Evolutionary conservation across 345 rosid species (phyloP).

Genomic region (Acer negundo): DNA sequence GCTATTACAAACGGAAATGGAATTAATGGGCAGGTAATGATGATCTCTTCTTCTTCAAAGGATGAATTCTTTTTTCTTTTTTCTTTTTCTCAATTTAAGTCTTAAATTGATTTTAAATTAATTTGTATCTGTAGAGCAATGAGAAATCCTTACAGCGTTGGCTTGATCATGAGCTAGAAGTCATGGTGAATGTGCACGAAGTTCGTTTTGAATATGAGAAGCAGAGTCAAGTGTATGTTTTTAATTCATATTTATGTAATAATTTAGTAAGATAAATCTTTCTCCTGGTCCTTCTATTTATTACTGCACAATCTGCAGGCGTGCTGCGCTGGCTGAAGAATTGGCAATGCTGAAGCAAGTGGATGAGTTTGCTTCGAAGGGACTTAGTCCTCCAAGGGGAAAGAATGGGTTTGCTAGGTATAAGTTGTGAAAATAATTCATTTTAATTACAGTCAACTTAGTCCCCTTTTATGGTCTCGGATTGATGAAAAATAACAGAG

Average conservation of each 20-base stretch:
- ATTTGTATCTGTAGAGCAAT: constrained; percentile 53
- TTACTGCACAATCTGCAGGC: constrained; percentile 43
- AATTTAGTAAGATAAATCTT: constrained; percentile 1
- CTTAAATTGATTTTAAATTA: constrained; percentile 17
- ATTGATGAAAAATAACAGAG: constrained; percentile 9
- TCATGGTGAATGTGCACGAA: constrained; percentile 99
- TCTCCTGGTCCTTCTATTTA: constrained; percentile 11
- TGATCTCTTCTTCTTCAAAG: constrained; percentile 13
- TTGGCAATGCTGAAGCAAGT: constrained; percentile 85
- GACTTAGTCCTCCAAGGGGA: constrained; percentile 89
- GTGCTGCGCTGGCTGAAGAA: constrained; percentile 96
- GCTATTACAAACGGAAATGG: constrained; percentile 73
- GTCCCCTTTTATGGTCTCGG: background rate
- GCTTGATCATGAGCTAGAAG: constrained; percentile 97
- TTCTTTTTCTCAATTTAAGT: constrained; percentile 2
- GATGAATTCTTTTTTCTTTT: background rate
- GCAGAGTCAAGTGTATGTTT: constrained; percentile 95
- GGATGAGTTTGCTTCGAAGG: constrained; percentile 86
- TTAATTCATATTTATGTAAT: constrained; percentile 15
- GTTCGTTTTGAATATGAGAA: constrained; percentile 96
- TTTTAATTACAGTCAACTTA: background rate
- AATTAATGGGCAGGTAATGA: constrained; percentile 76
- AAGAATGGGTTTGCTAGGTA: constrained; percentile 94
- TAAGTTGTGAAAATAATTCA: constrained; percentile 8
- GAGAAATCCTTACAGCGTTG: constrained; percentile 92